Conservation (phyloP, 306 rosid genomes). For the Casuarina equisetifolia region DNA sequence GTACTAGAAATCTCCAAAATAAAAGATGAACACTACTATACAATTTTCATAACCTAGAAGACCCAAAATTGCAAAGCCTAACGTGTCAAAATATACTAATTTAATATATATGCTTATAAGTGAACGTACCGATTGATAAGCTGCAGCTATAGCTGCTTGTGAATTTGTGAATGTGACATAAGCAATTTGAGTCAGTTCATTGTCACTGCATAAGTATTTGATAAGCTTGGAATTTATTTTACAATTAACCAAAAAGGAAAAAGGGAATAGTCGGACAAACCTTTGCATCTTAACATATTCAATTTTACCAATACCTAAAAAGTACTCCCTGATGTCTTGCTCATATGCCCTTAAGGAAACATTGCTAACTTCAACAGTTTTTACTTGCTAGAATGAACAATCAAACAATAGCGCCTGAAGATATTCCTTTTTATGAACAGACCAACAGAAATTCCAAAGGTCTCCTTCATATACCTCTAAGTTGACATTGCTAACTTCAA, state of each 20-base stretch:
- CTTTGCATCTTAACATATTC: conserved; percentile 75
- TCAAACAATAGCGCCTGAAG: no score
- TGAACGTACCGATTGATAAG: conserved; percentile 69
- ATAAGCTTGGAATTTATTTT: conserved; percentile 9
- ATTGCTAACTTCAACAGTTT: conserved; percentile 71
- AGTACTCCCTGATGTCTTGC: conserved; percentile 83
- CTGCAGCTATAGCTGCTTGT: conserved; percentile 95
- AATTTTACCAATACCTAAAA: conserved; percentile 89
- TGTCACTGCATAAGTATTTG: conserved; percentile 56
- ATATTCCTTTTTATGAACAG: no score
- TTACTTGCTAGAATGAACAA: conserved; percentile 37
- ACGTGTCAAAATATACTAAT: not conserved
- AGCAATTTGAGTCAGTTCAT: conserved; percentile 86
- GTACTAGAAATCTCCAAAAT: not conserved
- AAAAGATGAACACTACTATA: not conserved
- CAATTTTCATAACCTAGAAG: not conserved
- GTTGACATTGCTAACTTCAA: no score
- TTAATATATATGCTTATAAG: not conserved
- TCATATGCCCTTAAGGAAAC: conserved; percentile 95
- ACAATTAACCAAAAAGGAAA: not conserved
- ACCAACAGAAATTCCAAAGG: no score
- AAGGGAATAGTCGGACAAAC: conserved; percentile 30
- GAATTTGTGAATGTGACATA: conserved; percentile 82
- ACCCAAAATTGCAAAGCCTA: not conserved
- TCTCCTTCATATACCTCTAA: no score